Conservation (phyloP, 2,329 filamentous ascomycete genomes). For the Trichoderma endophyticum region DNA sequence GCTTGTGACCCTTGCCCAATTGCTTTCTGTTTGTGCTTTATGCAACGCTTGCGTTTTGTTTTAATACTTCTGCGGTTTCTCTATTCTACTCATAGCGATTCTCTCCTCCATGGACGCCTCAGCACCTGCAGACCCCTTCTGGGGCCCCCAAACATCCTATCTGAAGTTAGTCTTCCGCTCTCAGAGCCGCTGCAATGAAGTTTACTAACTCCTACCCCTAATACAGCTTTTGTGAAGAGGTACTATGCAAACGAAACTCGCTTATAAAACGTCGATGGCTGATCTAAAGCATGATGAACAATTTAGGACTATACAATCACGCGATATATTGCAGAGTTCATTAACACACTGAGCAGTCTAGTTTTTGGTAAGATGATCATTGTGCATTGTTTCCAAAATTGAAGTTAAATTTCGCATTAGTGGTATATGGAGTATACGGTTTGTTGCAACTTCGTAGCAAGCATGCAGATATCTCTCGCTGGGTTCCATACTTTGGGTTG, state of each 20-base stretch:
- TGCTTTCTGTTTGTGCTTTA: too few relatives aligned
- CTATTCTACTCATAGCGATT: too few relatives aligned
- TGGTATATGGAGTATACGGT: neutral
- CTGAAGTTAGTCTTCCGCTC: conserved; percentile 26
- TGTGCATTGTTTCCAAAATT: neutral
- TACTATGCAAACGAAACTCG: too few relatives aligned
- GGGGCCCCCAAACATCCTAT: conserved; percentile 33
- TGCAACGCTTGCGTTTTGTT: too few relatives aligned
- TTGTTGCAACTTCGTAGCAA: neutral
- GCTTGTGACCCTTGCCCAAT: too few relatives aligned
- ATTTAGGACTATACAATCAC: too few relatives aligned
- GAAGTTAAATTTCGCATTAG: neutral
- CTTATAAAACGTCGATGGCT: too few relatives aligned
- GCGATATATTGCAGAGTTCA: too few relatives aligned
- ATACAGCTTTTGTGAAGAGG: too few relatives aligned
- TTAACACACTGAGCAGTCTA: neutral
- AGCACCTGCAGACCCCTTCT: conserved; percentile 24
- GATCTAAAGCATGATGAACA: too few relatives aligned
- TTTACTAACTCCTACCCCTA: neutral
- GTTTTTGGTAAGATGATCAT: neutral
- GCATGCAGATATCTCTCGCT: too few relatives aligned
- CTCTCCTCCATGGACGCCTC: neutral
- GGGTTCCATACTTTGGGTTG: conserved; percentile 26
- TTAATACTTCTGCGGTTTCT: too few relatives aligned
- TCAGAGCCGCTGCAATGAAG: neutral